Conservation (phyloP, 371 early-diverging fungal genomes). For the Homolaphlyctis polyrhiza region DNA sequence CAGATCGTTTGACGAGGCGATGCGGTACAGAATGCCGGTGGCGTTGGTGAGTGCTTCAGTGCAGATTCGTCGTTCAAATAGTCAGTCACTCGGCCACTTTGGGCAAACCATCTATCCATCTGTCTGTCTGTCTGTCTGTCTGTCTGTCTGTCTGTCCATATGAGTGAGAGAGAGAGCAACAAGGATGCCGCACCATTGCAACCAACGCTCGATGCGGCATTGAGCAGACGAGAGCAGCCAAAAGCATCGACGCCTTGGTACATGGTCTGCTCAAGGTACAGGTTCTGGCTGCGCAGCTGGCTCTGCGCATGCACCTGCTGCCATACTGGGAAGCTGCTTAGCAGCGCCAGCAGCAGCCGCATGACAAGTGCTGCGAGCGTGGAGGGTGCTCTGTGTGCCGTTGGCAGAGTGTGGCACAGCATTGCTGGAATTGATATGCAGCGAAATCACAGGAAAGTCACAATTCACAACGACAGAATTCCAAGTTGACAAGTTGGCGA, state of each 20-base stretch:
- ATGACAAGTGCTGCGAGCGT: neutral
- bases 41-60: too few species aligned
- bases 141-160: too few species aligned
- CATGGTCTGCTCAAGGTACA: slow-evolving; percentile 19
- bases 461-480: too few species aligned
- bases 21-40: slow-evolving; percentile 59
- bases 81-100: too few species aligned
- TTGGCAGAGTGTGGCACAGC: neutral
- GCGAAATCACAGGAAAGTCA: too few species aligned
- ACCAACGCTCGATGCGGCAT: slow-evolving; percentile 53
- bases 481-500: too few species aligned
- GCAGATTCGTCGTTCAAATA: too few species aligned
- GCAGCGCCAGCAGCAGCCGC: neutral
- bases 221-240: slow-evolving; percentile 56
- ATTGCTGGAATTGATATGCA: neutral
- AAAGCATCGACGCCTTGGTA: slow-evolving; percentile 22
- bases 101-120: too few species aligned
- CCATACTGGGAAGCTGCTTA: neutral
- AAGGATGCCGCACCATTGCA: slow-evolving; percentile 46
- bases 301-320: neutral
- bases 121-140: too few species aligned
- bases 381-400: neutral
- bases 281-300: slow-evolving; percentile 18
- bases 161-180: too few species aligned
- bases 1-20: slow-evolving; percentile 47